phyloP scores from a whole-genome alignment of 208 protist species.

The Trypanosoma cruzi region DNA sequence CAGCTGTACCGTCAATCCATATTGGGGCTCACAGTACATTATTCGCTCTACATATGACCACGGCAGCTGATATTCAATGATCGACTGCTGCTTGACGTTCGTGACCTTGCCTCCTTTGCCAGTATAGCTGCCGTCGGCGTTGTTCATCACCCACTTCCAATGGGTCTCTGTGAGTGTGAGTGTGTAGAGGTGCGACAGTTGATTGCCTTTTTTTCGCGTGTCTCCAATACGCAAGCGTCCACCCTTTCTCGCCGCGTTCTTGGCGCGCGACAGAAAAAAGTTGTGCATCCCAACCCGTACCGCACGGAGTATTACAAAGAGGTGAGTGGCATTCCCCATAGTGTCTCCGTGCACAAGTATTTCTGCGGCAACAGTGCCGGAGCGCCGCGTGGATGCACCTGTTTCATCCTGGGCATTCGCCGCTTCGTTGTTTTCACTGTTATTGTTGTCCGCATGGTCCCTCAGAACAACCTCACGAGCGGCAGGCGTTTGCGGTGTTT shows the following conservation, averaged over 20 bases:
- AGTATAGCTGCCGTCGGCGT: conserved; percentile 22
- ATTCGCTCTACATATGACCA: conserved; percentile 51
- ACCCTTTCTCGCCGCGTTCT: neutral
- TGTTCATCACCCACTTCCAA: conserved; percentile 69
- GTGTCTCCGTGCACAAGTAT: neutral
- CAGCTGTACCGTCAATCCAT: conserved; percentile 62
- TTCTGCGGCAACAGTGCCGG: conserved; percentile 11
- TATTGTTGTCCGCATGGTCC: neutral
- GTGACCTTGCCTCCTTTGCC: neutral
- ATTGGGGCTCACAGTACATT: conserved; percentile 48
- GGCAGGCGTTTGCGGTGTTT: conserved; percentile 3
- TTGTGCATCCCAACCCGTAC: conserved; percentile 30
- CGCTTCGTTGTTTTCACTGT: neutral
- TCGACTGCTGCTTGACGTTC: neutral
- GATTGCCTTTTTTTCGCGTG: conserved; percentile 5
- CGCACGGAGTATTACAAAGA: conserved; percentile 18
- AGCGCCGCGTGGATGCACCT: conserved; percentile 1
- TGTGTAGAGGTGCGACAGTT: conserved; percentile 11
- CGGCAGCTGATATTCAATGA: conserved; percentile 55
- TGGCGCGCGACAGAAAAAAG: conserved; percentile 27
- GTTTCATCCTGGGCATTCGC: neutral
- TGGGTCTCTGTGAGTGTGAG: conserved; percentile 61
- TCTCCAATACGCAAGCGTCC: neutral
- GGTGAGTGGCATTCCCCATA: neutral
- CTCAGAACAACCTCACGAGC: neutral